Percentiles rank a stretch among this genome's conserved stretches.
Evolutionary conservation across 1,284 basidiomycete species (phyloP).

Genomic region (Neonothopanus nambi): DNA sequence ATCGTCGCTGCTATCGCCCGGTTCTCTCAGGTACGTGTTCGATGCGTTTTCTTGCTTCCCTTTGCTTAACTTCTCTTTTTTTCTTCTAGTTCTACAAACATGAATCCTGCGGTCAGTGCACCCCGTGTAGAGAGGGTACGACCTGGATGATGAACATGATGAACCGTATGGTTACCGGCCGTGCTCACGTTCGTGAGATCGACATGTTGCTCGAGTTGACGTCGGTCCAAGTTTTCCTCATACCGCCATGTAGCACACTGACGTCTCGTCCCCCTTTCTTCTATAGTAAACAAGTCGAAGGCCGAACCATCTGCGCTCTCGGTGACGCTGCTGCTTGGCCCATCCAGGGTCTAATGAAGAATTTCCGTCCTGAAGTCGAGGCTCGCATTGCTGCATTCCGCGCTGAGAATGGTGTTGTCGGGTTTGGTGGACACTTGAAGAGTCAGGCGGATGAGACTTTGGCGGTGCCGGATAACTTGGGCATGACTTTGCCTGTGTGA

Average conservation of each 20-base stretch:
- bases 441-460: slow-evolving; percentile 72
- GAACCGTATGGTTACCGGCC: slow-evolving; percentile 88
- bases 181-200: slow-evolving; percentile 91
- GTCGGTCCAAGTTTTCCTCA: slow-evolving; percentile 39
- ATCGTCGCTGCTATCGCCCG: slow-evolving; percentile 92
- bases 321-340: slow-evolving; percentile 99
- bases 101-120: slow-evolving; percentile 98
- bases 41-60: slow-evolving; percentile 3
- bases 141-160: slow-evolving; percentile 99
- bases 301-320: slow-evolving; percentile 93
- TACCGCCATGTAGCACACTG: neutral
- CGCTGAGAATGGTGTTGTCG: slow-evolving; percentile 76
- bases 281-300: slow-evolving; percentile 91
- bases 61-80: slow-evolving; percentile 4
- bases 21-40: slow-evolving; percentile 72
- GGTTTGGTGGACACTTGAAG: slow-evolving; percentile 82
- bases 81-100: slow-evolving; percentile 88
- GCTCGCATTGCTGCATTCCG: slow-evolving; percentile 82
- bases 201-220: slow-evolving; percentile 95
- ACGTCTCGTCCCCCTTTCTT: neutral
- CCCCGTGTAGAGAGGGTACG: slow-evolving; percentile 94
- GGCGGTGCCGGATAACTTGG: slow-evolving; percentile 83
- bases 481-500: slow-evolving; percentile 37
- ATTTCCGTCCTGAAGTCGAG: slow-evolving; percentile 96
- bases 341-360: slow-evolving; percentile 93